A percentile compares a stretch with the other conserved stretches of the same genome.
Evolutionary conservation across 1,284 basidiomycete species (phyloP).

Genomic region (Naganishia liquefaciens): DNA sequence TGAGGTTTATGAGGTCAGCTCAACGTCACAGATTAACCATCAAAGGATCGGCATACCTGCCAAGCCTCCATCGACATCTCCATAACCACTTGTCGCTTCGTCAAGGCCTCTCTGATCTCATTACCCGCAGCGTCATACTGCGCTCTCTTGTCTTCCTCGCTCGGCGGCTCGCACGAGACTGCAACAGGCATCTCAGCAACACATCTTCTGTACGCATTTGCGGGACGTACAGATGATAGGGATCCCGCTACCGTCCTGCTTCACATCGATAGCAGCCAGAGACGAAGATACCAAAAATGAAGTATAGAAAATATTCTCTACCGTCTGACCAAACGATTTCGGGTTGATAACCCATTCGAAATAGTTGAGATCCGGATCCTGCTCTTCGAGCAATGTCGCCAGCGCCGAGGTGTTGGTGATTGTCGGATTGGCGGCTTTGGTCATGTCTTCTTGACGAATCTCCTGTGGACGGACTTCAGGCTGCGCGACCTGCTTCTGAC

Average conservation of each 20-base stretch:
- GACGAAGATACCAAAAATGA: conserved; percentile 60
- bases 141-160: not conserved
- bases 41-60: conserved; percentile 41
- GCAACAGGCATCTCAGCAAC: not conserved
- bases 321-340: conserved; percentile 57
- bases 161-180: conserved; percentile 7
- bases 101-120: conserved; percentile 38
- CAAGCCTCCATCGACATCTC: conserved; percentile 57
- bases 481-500: conserved; percentile 4
- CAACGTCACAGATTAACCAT: not conserved
- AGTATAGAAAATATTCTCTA: conserved; percentile 61
- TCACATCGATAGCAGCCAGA: conserved; percentile 46
- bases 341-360: conserved; percentile 59
- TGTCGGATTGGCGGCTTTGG: conserved; percentile 13
- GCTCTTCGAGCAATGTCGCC: not conserved
- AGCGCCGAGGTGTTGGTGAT: conserved; percentile 14
- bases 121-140: conserved; percentile 23
- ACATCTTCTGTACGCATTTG: not conserved
- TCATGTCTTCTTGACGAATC: conserved; percentile 29
- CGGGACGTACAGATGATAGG: conserved; percentile 52
- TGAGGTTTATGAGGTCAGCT: not conserved
- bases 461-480: conserved; percentile 28
- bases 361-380: conserved; percentile 31
- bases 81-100: conserved; percentile 57
- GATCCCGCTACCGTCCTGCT: conserved; percentile 43